Conservation (phyloP, 164 flowering plant genomes). For the Nelumbo lutea region DNA sequence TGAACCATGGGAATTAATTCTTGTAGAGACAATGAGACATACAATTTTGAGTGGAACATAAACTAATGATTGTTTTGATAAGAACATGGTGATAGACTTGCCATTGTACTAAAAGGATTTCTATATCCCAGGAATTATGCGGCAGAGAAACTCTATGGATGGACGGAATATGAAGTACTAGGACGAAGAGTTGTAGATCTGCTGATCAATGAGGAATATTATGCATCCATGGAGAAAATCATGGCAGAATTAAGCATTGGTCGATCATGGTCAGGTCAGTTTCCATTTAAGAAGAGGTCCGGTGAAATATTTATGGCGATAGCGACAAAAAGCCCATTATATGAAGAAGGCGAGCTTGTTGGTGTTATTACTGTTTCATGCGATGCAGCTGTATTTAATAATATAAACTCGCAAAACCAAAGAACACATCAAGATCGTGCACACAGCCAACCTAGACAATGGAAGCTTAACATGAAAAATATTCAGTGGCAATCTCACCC, state of each 20-base stretch:
- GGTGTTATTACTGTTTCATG: constrained; percentile 76
- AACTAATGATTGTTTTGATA: not conserved
- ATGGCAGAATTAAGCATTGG: constrained; percentile 41
- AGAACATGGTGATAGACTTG: not conserved
- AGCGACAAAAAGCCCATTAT: constrained; percentile 64
- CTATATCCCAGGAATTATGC: constrained; percentile 58
- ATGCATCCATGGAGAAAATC: constrained; percentile 23
- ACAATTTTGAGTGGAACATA: not conserved
- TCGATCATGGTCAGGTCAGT: constrained; percentile 79
- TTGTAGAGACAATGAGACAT: not conserved
- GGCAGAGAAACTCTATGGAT: constrained; percentile 77
- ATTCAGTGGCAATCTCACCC: constrained; percentile 56
- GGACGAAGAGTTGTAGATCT: constrained; percentile 43
- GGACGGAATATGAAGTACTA: constrained; percentile 59
- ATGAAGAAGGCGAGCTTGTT: constrained; percentile 64
- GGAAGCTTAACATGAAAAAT: constrained; percentile 39
- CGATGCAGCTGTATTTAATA: constrained; percentile 64
- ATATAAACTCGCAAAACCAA: constrained; percentile 21
- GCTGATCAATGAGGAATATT: constrained; percentile 43
- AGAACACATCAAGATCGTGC: constrained; percentile 29
- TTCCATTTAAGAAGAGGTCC: constrained; percentile 66
- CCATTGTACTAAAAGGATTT: constrained; percentile 3
- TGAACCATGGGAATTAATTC: too few species aligned
- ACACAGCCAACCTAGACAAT: constrained; percentile 22
- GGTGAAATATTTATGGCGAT: constrained; percentile 76